A percentile compares a stretch with the other conserved stretches of the same genome.
Conservation (phyloP, 176 grass and related monocot species). For the Bromus sterilis region DNA sequence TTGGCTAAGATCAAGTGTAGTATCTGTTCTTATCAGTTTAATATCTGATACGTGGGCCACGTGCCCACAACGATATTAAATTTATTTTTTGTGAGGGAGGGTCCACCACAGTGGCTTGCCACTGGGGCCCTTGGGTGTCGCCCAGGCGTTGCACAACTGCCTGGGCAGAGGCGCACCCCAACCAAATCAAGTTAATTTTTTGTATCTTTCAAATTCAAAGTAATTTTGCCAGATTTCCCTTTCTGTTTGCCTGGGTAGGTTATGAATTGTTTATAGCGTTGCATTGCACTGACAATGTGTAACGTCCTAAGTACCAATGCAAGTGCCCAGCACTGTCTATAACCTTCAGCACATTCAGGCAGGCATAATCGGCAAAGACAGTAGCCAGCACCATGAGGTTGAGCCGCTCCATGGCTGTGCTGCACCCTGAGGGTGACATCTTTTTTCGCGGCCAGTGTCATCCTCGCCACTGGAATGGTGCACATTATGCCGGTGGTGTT, state of each 20-base stretch:
- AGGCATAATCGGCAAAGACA: background rate
- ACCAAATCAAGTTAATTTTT: too few species aligned
- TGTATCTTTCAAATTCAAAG: too few species aligned
- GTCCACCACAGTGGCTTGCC: too few species aligned
- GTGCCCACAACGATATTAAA: slow-evolving; percentile 57
- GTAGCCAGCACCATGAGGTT: slow-evolving; percentile 31
- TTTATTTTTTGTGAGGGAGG: too few species aligned
- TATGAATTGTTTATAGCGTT: too few species aligned
- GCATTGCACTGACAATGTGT: too few species aligned
- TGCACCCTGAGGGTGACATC: slow-evolving; percentile 51
- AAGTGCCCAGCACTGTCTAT: background rate
- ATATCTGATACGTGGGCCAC: slow-evolving; percentile 72
- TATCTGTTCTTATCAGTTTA: slow-evolving; percentile 95
- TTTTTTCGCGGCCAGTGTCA: slow-evolving; percentile 92
- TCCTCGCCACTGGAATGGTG: slow-evolving; percentile 79
- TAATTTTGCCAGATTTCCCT: too few species aligned
- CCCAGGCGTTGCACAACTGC: too few species aligned
- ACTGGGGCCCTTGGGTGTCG: too few species aligned
- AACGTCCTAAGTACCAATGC: too few species aligned
- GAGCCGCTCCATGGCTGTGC: slow-evolving; percentile 43
- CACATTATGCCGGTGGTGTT: slow-evolving; percentile 84
- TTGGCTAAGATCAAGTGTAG: slow-evolving; percentile 85
- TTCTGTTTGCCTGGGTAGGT: too few species aligned
- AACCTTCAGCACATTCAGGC: slow-evolving; percentile 1
- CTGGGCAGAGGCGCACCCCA: too few species aligned